Evolutionary conservation across 352 stramenopile species (phyloP), one percentile per base, ranked within the genome.

Genomic region (Phytophthora cactorum): DNA sequence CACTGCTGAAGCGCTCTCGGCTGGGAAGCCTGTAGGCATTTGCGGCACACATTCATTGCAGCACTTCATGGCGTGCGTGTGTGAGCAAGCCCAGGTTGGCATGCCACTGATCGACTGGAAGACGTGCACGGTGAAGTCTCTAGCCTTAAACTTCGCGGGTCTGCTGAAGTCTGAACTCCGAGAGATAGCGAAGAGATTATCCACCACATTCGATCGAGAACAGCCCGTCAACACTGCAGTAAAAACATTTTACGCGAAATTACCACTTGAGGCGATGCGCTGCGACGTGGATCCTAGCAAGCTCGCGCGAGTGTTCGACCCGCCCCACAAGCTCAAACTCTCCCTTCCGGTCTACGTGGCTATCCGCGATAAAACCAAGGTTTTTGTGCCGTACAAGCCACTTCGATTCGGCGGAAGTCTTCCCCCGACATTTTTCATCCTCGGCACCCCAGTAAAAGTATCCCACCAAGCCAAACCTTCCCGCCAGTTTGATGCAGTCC

Each of bases 1-100:
- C 25, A 83, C 81, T 6, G 86, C 88, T 9, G 90, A 92, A 44
- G 90, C 84, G 11, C 72, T 98, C 3, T 66, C 85, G 8, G 77
- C 83, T 44, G 88, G 88, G 3, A 88, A 96, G 36, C 91, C 92
- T 10, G 93, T 87, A 6, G 82, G 93, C 55, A 77, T 97, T 34
- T 93, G 86, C 51, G 91, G 91, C 2, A 95, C 91, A 46, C 96
- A 97, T 70, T 85, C 84, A 8, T 85, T 95, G 65, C 92, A 98
- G 57, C 81, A 78, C 29, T 96, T 97, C 66, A 93, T 87, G 73
- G 88, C 86, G 12, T 73, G 86, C 29, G 84, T 91, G 36, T 83
- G 90, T 4, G 66, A 84, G 39, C 74, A 83, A 34, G 74, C 75
- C 6, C 82, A 84, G 10, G 88, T 95, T 2, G 91, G 89, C 36